These are phyloP conservation scores for Puccinia polysora DNA, from an alignment of 1,284 basidiomycete species.

Conservation along the genomic window DNA sequence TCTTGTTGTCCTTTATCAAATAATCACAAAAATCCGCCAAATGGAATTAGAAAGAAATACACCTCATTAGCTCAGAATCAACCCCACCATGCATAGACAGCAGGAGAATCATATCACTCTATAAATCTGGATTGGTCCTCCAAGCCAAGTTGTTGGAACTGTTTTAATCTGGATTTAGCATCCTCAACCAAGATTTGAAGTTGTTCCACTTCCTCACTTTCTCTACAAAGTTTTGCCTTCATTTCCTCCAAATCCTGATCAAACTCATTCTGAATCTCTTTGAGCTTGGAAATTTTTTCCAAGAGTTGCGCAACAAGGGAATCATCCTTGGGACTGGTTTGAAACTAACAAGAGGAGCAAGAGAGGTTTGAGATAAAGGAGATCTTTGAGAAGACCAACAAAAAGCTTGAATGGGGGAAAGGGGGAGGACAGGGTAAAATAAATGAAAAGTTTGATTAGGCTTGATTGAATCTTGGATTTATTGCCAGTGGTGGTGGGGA, in stretches of 20 bases:
- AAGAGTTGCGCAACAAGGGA: slow-evolving; percentile 67
- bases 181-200: slow-evolving; percentile 68
- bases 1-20: no score
- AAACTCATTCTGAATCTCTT: slow-evolving; percentile 68
- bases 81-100: no score
- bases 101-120: slow-evolving; percentile 19
- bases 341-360: background rate
- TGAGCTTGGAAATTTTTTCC: slow-evolving; percentile 71
- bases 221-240: slow-evolving; percentile 61
- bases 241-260: slow-evolving; percentile 65
- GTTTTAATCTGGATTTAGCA: slow-evolving; percentile 60
- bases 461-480: no score
- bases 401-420: background rate
- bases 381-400: background rate
- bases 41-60: no score
- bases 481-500: no score
- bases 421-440: background rate
- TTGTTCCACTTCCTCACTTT: slow-evolving; percentile 65
- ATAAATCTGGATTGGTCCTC: slow-evolving; percentile 23
- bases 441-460: no score
- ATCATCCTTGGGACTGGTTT: slow-evolving; percentile 54
- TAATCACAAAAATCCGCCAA: no score
- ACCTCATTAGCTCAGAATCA: no score
- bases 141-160: slow-evolving; percentile 54
- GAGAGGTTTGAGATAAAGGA: slow-evolving; percentile 10